Base-by-base conservation (phyloP, 441 rosid species). In the Populus trichocarpa region DNA sequence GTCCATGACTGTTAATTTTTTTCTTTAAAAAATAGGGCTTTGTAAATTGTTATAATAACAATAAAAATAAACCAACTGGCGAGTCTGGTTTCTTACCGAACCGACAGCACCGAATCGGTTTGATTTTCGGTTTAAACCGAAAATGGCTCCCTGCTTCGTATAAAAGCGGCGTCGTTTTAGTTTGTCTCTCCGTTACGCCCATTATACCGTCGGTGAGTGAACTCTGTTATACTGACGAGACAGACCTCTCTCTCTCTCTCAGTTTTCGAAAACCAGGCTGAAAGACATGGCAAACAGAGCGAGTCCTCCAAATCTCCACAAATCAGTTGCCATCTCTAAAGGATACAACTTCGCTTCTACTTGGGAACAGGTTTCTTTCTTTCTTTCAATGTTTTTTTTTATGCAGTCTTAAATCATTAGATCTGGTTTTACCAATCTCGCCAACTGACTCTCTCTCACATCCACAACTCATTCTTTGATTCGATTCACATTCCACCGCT, bases 261-360 rank as follows among this genome's bases (percentile, higher is more conserved):
- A 2, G 13, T 16, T 42, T 35, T 38, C 18, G 32, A 42, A 46
- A 26, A 26, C 61, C 57, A 23, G 22, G 65, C 63, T 32, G 9
- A 30, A 25, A 63, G 61, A 13, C 32, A 90, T 91, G 99, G 87
- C 93, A 64, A 73, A 89, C 63, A 90, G 50, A 81, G 77, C 90
- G 20, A 81, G 86, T 32, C 87, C 94, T 42, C 75, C 90, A 8
- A 87, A 66, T 76, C 84, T 93, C 66, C 90, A 93, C 82, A 92
- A 86, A 78, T 88, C 98, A 75, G 96, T 93, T 78, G 98, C 99
- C 63, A 83, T 94, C 78, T 90, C 97, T 81, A 96, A 76, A 85
- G 98, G 98, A 83, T 94, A 96, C 96, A 94, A 93, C 84, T 96
- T 96, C 87, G 91, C 98, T 81, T 96, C 97, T 57, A 88, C 92